Conservation (phyloP, 768 basidiomycete genomes). For the Kondoa malvinella region DNA sequence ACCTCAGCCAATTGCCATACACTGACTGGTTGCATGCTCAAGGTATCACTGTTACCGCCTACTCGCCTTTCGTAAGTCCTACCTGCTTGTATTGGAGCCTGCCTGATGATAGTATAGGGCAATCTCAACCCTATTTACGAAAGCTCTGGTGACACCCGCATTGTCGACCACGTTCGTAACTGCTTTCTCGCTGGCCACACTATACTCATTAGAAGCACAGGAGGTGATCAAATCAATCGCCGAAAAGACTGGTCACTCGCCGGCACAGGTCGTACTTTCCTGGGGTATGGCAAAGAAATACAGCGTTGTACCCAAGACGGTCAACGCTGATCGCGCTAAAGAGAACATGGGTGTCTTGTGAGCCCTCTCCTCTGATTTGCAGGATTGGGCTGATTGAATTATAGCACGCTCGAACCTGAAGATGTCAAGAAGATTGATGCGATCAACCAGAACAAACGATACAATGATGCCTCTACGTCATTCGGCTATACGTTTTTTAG, state of each 20-base stretch:
- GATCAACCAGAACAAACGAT: conserved; percentile 17
- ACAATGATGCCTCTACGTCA: conserved; percentile 11
- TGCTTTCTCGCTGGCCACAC: not conserved
- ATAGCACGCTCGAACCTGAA: conserved; percentile 10
- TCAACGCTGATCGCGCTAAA: conserved; percentile 11
- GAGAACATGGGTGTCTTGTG: conserved; percentile 16
- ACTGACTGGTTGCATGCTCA: conserved; percentile 13
- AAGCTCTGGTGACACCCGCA: conserved; percentile 3
- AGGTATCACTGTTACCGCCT: conserved; percentile 17
- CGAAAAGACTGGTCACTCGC: conserved; percentile 10
- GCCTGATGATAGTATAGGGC: conserved; percentile 4
- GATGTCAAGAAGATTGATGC: conserved; percentile 18
- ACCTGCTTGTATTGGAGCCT: not conserved
- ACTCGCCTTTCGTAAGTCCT: conserved; percentile 5
- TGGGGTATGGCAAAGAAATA: conserved; percentile 17
- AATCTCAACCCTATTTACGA: conserved; percentile 19
- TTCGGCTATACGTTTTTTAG: conserved; percentile 15
- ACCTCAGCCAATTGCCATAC: conserved; percentile 11
- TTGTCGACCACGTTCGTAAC: conserved; percentile 9
- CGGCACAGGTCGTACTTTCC: conserved; percentile 10
- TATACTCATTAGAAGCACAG: not conserved
- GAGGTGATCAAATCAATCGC: not conserved
- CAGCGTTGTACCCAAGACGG: not conserved
- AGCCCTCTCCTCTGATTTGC: too few species aligned
- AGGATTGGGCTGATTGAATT: too few species aligned